Evolutionary conservation across 345 rosid species (phyloP), one percentile per base, ranked within the genome.

Genomic region (Populus alba): DNA sequence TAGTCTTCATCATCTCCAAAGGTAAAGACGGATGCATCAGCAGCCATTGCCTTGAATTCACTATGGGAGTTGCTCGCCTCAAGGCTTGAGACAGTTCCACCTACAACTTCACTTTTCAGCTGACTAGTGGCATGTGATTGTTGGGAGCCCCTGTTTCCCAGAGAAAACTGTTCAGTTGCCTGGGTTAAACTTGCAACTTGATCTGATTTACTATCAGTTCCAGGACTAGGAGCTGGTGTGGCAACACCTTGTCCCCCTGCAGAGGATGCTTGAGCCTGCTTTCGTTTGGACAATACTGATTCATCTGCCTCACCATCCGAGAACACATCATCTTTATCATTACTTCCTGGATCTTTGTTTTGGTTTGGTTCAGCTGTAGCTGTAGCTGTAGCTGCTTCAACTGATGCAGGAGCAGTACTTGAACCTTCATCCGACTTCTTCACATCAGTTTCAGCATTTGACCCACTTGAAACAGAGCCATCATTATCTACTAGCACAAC

Each of bases 1-100:
- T 82, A 91, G 75, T 94, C 95, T 69, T 94, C 97, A 6, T 92
- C 97, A 39, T 95, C 95, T 68, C 98, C 98, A 39, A 95, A 93
- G 37, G 88, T 85, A 79, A 95, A 95, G 51, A 95, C 97, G 1
- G 95, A 95, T 20, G 97, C 94, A 71, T 92, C 98, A 25, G 99
- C 97, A 65, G 98, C 97, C 59, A 92, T 91, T 70, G 91, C 91
- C 74, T 92, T 94, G 73, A 95, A 88, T 77, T 92, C 87, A 66
- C 89, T 93, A 41, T 79, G 86, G 3, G 82, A 25, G 66, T 75
- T 78, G 74, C 27, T 79, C 6, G 41, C 59, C n/a, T 8, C 86
- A 11, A 66, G n/a, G 38, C 66, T 73, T 3, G 87, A 59, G 37
- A 80, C 75, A n/a, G 86, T 76, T 38, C 83, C 71, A 38, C 63